A percentile compares a stretch with the other conserved stretches of the same genome.
Evolutionary conservation across 805 yeast genomes (phyloP).

Genomic region (Hanseniaspora thailandica): DNA sequence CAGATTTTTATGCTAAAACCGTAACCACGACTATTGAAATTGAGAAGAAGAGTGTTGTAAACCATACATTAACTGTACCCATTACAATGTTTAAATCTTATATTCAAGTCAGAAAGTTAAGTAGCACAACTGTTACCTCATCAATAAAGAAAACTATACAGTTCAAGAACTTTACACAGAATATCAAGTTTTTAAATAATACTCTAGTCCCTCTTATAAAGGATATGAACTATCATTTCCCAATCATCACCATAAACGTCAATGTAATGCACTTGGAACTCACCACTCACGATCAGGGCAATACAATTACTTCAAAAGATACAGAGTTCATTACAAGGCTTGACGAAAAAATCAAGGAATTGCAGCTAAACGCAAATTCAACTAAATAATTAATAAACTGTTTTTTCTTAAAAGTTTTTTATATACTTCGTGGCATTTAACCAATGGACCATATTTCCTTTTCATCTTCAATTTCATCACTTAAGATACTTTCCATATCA

Average conservation of each 20-base stretch:
- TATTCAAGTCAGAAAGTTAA: neutral
- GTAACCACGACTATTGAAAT: too few species aligned
- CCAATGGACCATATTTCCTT: slow-evolving; percentile 83
- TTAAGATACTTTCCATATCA: slow-evolving; percentile 70
- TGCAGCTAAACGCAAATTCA: neutral
- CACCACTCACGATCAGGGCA: slow-evolving; percentile 4
- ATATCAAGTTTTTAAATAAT: slow-evolving; percentile 1
- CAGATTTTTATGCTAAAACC: too few species aligned
- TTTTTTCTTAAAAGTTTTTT: neutral
- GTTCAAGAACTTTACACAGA: slow-evolving; percentile 6
- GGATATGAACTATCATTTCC: slow-evolving; percentile 4
- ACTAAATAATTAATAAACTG: neutral
- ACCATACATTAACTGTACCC: too few species aligned
- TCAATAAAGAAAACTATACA: neutral
- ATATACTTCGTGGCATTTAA: slow-evolving; percentile 2
- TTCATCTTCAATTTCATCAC: slow-evolving; percentile 80
- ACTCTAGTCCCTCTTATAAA: slow-evolving; percentile 2
- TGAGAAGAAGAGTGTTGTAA: too few species aligned
- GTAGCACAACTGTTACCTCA: neutral
- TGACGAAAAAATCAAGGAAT: neutral
- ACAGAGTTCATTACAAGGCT: neutral
- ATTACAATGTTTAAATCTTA: neutral
- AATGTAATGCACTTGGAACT: slow-evolving; percentile 1
- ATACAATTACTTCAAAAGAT: neutral
- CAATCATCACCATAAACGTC: neutral